Evolutionary conservation across 495 filamentous ascomycete species (phyloP).

Genomic region (Lineolata rhizophorae): DNA sequence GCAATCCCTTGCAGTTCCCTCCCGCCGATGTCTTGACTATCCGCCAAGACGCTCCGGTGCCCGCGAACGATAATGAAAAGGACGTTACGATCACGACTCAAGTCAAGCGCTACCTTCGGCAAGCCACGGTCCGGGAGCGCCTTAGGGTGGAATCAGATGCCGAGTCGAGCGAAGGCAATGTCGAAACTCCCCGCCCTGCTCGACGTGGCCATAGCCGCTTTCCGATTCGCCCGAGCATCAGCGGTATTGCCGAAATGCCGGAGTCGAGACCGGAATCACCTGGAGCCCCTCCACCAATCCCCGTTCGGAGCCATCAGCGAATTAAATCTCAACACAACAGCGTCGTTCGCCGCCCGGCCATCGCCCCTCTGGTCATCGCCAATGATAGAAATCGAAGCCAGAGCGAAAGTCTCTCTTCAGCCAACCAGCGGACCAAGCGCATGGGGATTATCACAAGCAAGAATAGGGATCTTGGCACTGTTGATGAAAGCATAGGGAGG

Average conservation of each 20-base stretch:
- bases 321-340: constrained; percentile 18
- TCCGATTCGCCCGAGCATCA: constrained; percentile 56
- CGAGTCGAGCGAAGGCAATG: constrained; percentile 32
- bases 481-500: constrained; percentile 51
- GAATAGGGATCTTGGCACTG: constrained; percentile 45
- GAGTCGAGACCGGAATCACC: constrained; percentile 10
- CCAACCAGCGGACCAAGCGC: constrained; percentile 38
- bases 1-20: constrained; percentile 58
- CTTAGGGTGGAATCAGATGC: constrained; percentile 37
- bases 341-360: constrained; percentile 33
- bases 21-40: constrained; percentile 34
- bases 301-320: constrained; percentile 52
- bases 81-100: constrained; percentile 47
- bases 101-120: constrained; percentile 59
- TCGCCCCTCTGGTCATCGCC: constrained; percentile 42
- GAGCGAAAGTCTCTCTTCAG: constrained; percentile 58
- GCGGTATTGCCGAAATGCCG: constrained; percentile 6
- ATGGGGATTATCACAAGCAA: constrained; percentile 75
- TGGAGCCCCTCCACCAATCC: constrained; percentile 37
- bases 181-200: constrained; percentile 55
- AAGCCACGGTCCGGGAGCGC: constrained; percentile 23
- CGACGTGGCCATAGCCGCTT: constrained; percentile 59
- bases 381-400: constrained; percentile 79
- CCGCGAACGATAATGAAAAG: constrained; percentile 32
- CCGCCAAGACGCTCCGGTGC: constrained; percentile 21